Base-by-base conservation (phyloP, 148 eudicot species). In the Drosera capensis region DNA sequence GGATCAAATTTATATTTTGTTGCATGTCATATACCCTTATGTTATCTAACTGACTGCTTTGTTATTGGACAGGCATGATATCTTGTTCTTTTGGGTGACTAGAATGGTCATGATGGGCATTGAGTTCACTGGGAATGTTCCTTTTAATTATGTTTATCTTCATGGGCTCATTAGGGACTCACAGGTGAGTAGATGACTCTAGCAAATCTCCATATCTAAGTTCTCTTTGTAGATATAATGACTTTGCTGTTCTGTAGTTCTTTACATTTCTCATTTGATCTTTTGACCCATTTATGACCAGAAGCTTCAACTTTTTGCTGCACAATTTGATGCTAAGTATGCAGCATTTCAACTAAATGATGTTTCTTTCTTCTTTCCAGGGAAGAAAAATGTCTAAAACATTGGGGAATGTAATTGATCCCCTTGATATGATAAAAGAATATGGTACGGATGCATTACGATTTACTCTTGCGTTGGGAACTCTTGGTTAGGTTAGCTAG, bases 21-120 rank as follows among this genome's bases (percentile, higher is more conserved):
- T 19, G 21, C 45, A 41, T 17, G 1, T 17, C n/a, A 18, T 40
- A 18, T 19, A 23, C 2, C 45, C 20, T 41, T 8, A 4, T 12
- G n/a, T 41, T 34, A 34, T 5, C 6, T 4, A 2, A 34, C 38
- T 67, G 52, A 46, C 40, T 25, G 30, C 18, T 47, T 21, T 48
- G 41, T 30, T 51, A 51, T 52, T 60, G 55, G 46, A 61, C 85
- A 90, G 99, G 79, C 99, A 92, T 60, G 99, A 92, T 58, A 92
- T 92, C 58, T 68, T 92, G 49, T 92, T 92, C 70, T 92, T 92
- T 50, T 92, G 99, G 99, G 99, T 92, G 66, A 95, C 99, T 37
- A 77, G 99, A 59, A 92, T 92, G 99, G 88, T 92, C 66, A 92
- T 92, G 99, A 81, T 92, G 95, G 99, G 99, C 26, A 78, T 92